phyloP scores from a whole-genome alignment of 2,329 filamentous ascomycete species.

The Trichoderma brevicompactum region DNA sequence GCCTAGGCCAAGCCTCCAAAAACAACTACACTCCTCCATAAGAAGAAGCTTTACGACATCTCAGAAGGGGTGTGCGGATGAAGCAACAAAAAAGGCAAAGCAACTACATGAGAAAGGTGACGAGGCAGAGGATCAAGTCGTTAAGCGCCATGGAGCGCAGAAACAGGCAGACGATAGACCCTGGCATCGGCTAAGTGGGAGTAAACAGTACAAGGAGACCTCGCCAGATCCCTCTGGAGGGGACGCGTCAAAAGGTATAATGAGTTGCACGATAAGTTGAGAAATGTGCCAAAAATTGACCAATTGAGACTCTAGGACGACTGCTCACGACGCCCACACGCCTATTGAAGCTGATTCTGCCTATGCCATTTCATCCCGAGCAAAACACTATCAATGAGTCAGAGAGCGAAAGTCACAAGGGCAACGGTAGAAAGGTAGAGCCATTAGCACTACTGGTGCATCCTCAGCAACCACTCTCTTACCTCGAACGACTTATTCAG shows the following conservation, averaged over 20 bases:
- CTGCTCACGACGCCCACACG: slow-evolving; percentile 79
- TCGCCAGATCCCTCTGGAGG: slow-evolving; percentile 36
- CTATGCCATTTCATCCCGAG: slow-evolving; percentile 57
- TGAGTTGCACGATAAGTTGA: background rate
- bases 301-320: slow-evolving; percentile 57
- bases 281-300: background rate
- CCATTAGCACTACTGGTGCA: slow-evolving; percentile 85
- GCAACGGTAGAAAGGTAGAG: slow-evolving; percentile 59
- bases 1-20: background rate
- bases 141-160: slow-evolving; percentile 44
- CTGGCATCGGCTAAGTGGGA: slow-evolving; percentile 66
- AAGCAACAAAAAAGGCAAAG: slow-evolving; percentile 21
- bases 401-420: slow-evolving; percentile 41
- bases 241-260: slow-evolving; percentile 41
- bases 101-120: slow-evolving; percentile 34
- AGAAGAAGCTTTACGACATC: slow-evolving; percentile 35
- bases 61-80: slow-evolving; percentile 29
- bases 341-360: slow-evolving; percentile 79
- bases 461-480: slow-evolving; percentile 87
- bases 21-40: slow-evolving; percentile 1
- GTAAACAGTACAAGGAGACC: slow-evolving; percentile 44
- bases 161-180: slow-evolving; percentile 64
- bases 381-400: slow-evolving; percentile 49
- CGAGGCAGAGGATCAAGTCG: slow-evolving; percentile 34
- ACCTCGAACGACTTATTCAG: slow-evolving; percentile 86